phyloP scores from a whole-genome alignment of 1,284 basidiomycete species.

The Pseudozyma pruni region DNA sequence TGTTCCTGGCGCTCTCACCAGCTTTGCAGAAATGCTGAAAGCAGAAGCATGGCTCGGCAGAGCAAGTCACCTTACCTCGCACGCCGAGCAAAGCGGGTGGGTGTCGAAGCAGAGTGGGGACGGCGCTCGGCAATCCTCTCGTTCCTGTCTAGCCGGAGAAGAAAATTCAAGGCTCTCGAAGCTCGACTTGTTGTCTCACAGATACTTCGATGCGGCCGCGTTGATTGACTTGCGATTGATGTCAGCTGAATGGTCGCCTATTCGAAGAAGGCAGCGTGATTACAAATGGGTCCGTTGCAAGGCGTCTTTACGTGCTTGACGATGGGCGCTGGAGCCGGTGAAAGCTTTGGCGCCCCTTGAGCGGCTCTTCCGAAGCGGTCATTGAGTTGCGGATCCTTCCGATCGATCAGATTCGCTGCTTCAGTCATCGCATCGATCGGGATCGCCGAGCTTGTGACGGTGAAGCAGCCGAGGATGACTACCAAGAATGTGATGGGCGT shows the following conservation, averaged over 20 bases:
- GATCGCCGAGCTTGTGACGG: background rate
- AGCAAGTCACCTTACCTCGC: background rate
- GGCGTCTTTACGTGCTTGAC: conserved; percentile 24
- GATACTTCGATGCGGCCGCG: too few relatives aligned
- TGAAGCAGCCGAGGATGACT: conserved; percentile 1
- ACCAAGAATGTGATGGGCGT: background rate
- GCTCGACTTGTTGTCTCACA: too few relatives aligned
- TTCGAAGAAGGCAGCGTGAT: conserved; percentile 30
- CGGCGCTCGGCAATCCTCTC: background rate
- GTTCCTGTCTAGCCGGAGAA: too few relatives aligned
- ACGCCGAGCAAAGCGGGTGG: background rate
- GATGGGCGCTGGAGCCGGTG: conserved; percentile 1
- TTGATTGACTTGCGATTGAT: too few relatives aligned
- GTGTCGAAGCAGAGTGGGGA: too few relatives aligned
- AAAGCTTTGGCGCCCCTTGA: background rate
- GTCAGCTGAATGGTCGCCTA: too few relatives aligned
- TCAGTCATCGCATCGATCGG: conserved; percentile 4
- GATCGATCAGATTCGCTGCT: background rate
- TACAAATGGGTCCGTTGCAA: conserved; percentile 34
- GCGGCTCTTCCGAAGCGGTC: background rate
- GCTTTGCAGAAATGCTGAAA: too few relatives aligned
- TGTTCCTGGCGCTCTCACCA: too few relatives aligned
- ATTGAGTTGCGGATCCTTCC: background rate
- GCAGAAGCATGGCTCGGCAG: too few relatives aligned
- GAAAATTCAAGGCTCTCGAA: too few relatives aligned